Conservation (phyloP, 169 alveolate species). For the Plasmodium gonderi region DNA sequence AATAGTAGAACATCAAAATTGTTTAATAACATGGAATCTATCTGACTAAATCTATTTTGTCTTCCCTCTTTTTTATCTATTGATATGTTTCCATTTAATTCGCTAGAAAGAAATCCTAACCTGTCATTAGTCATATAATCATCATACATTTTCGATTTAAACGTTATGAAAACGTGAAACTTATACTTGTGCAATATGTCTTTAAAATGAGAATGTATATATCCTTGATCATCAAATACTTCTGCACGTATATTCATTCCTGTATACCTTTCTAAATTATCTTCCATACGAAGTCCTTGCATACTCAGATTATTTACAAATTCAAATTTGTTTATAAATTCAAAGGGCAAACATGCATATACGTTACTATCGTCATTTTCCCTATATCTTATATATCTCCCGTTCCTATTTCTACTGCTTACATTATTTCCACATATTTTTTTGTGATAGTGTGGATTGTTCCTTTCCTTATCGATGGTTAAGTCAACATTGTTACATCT, state of each 20-base stretch:
- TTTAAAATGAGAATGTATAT: constrained; percentile 30
- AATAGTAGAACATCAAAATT: constrained; percentile 20
- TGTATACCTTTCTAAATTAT: background rate
- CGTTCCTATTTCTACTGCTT: background rate
- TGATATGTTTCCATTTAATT: background rate
- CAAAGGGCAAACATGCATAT: constrained; percentile 64
- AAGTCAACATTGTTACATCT: background rate
- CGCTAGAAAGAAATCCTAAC: constrained; percentile 5
- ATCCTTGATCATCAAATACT: constrained; percentile 8
- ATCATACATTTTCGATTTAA: background rate
- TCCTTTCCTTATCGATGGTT: background rate
- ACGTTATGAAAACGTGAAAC: constrained; percentile 56
- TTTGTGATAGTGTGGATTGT: background rate
- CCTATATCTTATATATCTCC: background rate
- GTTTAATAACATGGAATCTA: background rate
- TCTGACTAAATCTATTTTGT: background rate
- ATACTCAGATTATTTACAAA: constrained; percentile 27
- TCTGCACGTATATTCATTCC: constrained; percentile 42
- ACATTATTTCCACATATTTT: background rate
- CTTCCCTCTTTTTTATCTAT: background rate
- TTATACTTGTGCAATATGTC: constrained; percentile 4
- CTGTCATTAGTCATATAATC: constrained; percentile 7
- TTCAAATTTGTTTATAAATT: constrained; percentile 48
- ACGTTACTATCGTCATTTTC: background rate
- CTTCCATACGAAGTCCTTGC: constrained; percentile 11